Percentiles rank a stretch among this genome's conserved stretches.
These are phyloP conservation scores for Fusarium sp. DNA, from an alignment of 2,329 filamentous ascomycete species.

Conservation along the genomic window DNA sequence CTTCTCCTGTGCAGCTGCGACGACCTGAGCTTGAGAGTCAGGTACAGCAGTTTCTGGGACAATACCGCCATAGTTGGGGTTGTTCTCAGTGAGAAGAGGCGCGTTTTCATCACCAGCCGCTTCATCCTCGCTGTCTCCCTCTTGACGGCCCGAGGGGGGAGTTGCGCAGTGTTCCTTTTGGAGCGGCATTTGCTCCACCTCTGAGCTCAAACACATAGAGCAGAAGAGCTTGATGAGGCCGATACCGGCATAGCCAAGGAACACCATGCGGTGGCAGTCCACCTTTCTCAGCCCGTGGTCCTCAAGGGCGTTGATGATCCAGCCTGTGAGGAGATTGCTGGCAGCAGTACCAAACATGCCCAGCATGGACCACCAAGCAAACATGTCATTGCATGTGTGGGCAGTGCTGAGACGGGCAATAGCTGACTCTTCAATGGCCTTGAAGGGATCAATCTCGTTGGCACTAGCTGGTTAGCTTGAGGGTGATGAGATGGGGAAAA, in stretches of 20 bases:
- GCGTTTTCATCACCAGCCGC: conserved; percentile 1
- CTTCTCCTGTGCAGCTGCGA: background rate
- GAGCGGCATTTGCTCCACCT: conserved; percentile 22
- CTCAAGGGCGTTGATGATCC: conserved; percentile 30
- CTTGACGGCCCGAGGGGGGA: background rate
- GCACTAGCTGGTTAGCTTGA: conserved; percentile 14
- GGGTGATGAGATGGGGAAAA: background rate
- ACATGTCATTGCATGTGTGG: conserved; percentile 39
- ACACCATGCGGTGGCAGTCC: conserved; percentile 31
- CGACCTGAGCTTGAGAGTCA: background rate
- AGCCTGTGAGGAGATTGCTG: conserved; percentile 37
- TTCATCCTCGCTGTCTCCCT: background rate
- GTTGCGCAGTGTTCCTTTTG: conserved; percentile 24
- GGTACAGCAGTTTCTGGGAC: background rate
- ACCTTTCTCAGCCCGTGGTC: conserved; percentile 15
- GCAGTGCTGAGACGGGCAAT: conserved; percentile 36
- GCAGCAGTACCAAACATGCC: conserved; percentile 40
- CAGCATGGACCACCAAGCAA: conserved; percentile 43
- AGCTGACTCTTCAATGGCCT: conserved; percentile 39
- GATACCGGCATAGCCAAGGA: conserved; percentile 30
- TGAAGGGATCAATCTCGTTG: conserved; percentile 43
- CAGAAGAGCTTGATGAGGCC: conserved; percentile 33
- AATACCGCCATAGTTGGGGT: conserved; percentile 18
- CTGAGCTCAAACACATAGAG: conserved; percentile 20
- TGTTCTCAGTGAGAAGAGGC: conserved; percentile 16